Conservation (phyloP, 2,329 filamentous ascomycete species). For the Fusarium sp. region DNA sequence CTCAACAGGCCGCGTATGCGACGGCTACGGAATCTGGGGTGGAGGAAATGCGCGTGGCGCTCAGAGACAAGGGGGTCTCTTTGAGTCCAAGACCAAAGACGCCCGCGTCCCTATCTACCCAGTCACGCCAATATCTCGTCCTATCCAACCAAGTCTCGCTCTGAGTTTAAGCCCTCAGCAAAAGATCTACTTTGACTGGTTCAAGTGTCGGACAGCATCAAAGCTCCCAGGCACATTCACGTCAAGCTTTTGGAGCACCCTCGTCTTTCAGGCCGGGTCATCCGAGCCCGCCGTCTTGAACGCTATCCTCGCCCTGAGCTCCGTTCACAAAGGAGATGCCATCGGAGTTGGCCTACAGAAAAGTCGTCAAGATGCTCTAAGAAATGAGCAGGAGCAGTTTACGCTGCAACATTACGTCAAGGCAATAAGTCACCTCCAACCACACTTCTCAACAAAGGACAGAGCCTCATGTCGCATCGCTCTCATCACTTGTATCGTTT, state of each 20-base stretch:
- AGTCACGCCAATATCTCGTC: not conserved
- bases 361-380: not conserved
- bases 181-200: slow-evolving; percentile 37
- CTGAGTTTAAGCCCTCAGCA: slow-evolving; percentile 16
- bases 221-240: slow-evolving; percentile 53
- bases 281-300: slow-evolving; percentile 55
- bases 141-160: slow-evolving; percentile 8
- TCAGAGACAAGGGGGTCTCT: not conserved
- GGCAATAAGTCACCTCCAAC: slow-evolving; percentile 52
- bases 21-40: slow-evolving; percentile 38
- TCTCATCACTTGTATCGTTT: slow-evolving; percentile 46
- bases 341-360: slow-evolving; percentile 7
- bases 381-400: slow-evolving; percentile 33
- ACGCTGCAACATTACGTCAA: slow-evolving; percentile 51
- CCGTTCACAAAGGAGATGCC: slow-evolving; percentile 44
- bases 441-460: slow-evolving; percentile 44
- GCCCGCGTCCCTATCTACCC: not conserved
- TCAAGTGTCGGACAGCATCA: slow-evolving; percentile 51
- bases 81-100: not conserved
- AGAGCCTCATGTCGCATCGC: slow-evolving; percentile 50
- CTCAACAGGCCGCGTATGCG: slow-evolving; percentile 32
- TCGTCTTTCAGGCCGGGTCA: slow-evolving; percentile 51
- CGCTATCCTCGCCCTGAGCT: slow-evolving; percentile 53
- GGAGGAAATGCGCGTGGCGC: slow-evolving; percentile 7
- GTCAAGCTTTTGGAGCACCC: slow-evolving; percentile 52